Percentiles rank a stretch among this genome's conserved stretches.
phyloP scores from a whole-genome alignment of 1,139 yeast species.

The Geotrichum phurueaensis region DNA sequence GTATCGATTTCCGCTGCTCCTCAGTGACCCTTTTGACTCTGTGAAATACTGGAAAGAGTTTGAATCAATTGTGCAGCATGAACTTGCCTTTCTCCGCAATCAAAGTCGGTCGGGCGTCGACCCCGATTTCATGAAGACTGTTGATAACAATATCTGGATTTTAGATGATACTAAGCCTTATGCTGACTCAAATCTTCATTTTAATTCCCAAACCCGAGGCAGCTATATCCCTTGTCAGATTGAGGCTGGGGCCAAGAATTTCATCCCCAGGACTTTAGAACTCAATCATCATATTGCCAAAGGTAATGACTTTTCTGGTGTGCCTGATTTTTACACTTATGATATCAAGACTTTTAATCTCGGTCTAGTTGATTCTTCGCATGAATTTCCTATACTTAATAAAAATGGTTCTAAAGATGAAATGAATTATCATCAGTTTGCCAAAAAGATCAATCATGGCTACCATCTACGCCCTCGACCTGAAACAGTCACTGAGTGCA shows the following conservation, averaged over 20 bases:
- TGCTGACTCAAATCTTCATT: not conserved
- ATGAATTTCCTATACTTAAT: not conserved
- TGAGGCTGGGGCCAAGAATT: not conserved
- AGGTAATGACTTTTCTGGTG: conserved; percentile 8
- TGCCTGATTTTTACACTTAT: conserved; percentile 13
- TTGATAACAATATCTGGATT: conserved; percentile 4
- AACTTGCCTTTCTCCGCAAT: conserved; percentile 8
- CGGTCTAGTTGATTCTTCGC: not conserved
- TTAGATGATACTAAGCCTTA: conserved; percentile 3
- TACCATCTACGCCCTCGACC: not conserved
- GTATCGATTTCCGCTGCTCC: not conserved
- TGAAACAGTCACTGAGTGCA: conserved; percentile 5
- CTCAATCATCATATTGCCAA: not conserved
- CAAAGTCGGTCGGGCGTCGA: not conserved
- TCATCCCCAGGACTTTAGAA: conserved; percentile 2
- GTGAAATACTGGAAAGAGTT: conserved; percentile 3
- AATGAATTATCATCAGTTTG: not conserved
- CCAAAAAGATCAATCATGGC: not conserved
- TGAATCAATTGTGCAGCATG: conserved; percentile 3
- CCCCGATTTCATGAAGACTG: not conserved
- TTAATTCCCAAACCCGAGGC: conserved; percentile 2
- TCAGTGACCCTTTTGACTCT: conserved; percentile 4
- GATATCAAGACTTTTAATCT: not conserved
- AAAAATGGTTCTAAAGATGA: not conserved
- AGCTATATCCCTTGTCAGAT: conserved; percentile 12